phyloP scores from a whole-genome alignment of 1,284 basidiomycete species.

The Phellinidium pouzarii region DNA sequence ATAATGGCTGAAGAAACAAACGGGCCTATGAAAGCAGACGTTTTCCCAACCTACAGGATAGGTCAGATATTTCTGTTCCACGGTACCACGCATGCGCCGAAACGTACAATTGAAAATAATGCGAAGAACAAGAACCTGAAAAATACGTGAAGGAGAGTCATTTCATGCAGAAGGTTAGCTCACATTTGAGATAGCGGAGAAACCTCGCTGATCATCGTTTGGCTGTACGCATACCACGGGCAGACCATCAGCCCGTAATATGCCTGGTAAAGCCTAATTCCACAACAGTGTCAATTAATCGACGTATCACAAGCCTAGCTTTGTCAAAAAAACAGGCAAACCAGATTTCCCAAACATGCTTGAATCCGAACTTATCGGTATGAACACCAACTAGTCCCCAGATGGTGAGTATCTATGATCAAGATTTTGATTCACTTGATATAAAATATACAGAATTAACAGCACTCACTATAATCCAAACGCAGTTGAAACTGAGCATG shows the following conservation, averaged over 20 bases:
- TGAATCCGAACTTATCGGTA: slow-evolving; percentile 71
- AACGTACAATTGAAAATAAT: slow-evolving; percentile 60
- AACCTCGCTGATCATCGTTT: slow-evolving; percentile 82
- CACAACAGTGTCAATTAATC: slow-evolving; percentile 2
- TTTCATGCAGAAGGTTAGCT: slow-evolving; percentile 20
- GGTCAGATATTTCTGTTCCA: neutral
- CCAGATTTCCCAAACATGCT: slow-evolving; percentile 80
- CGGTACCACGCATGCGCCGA: neutral
- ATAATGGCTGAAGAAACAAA: slow-evolving; percentile 74
- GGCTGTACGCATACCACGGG: slow-evolving; percentile 80
- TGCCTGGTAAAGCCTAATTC: slow-evolving; percentile 55
- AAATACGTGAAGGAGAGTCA: slow-evolving; percentile 4
- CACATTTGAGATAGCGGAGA: slow-evolving; percentile 69
- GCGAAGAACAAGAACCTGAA: slow-evolving; percentile 71
- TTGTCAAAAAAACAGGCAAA: slow-evolving; percentile 24
- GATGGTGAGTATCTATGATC: slow-evolving; percentile 49
- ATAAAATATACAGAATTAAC: neutral
- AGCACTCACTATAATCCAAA: slow-evolving; percentile 61
- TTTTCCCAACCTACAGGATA: slow-evolving; percentile 54
- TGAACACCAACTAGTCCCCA: slow-evolving; percentile 78
- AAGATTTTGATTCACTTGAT: neutral
- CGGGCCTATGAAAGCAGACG: slow-evolving; percentile 77
- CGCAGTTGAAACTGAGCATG: slow-evolving; percentile 65
- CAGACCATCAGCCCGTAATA: slow-evolving; percentile 77
- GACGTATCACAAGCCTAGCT: too few relatives aligned